These are phyloP conservation scores for Talaromyces nanjingensis DNA, from an alignment of 495 filamentous ascomycete species.

Conservation along the genomic window DNA sequence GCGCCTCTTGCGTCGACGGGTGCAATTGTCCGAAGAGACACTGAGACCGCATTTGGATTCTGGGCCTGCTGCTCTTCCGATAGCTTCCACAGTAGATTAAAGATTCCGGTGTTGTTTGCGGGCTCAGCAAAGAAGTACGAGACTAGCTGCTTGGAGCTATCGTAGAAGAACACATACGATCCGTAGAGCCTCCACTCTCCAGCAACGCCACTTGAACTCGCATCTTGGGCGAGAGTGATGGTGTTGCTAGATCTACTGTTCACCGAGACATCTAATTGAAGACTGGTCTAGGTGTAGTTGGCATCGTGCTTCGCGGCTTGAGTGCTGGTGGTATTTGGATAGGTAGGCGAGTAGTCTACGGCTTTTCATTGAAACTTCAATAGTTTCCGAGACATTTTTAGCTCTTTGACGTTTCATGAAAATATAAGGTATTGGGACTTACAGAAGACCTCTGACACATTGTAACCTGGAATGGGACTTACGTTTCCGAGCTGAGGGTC, in stretches of 20 bases:
- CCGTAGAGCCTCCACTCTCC: not conserved
- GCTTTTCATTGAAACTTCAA: not conserved
- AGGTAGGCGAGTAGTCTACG: not conserved
- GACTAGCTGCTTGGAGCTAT: not conserved
- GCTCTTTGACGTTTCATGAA: not conserved
- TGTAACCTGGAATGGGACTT: not conserved
- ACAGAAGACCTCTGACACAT: not conserved
- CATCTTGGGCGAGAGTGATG: not conserved
- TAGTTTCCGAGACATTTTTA: not conserved
- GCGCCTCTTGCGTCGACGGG: not conserved
- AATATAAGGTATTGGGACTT: not conserved
- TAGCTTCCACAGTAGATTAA: not conserved
- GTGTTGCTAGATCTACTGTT: not conserved
- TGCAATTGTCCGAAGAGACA: not conserved
- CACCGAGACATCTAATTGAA: not conserved
- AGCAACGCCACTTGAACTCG: not conserved
- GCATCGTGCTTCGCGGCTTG: not conserved
- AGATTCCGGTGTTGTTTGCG: not conserved
- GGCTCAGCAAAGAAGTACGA: not conserved
- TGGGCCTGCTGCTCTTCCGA: not conserved
- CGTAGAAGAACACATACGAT: not conserved
- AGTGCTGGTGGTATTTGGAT: not conserved
- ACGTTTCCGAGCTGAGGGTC: not conserved
- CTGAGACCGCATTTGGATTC: not conserved
- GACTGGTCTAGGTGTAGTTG: not conserved